These are phyloP conservation scores for Tagetes patula DNA, from an alignment of 129 eudicot species.

Conservation along the genomic window DNA sequence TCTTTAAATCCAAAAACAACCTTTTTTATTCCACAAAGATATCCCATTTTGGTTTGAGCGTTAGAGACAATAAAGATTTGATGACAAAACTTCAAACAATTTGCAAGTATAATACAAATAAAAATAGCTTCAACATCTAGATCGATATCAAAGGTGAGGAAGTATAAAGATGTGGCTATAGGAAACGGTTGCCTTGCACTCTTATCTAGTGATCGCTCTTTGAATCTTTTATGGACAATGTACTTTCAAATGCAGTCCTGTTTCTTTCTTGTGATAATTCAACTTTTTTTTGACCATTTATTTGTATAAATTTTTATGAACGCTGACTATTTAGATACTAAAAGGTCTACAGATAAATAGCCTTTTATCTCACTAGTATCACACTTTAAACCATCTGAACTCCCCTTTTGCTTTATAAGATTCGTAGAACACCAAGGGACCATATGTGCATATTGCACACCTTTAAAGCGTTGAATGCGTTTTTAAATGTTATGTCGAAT, in stretches of 20 bases:
- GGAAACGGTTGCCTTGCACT: neutral
- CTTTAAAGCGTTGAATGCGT: neutral
- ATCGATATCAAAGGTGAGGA: constrained; percentile 8
- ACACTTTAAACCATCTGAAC: too few relatives aligned
- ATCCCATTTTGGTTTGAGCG: neutral
- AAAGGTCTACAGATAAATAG: constrained; percentile 5
- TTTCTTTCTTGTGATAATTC: neutral
- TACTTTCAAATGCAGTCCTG: constrained; percentile 9
- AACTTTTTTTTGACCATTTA: neutral
- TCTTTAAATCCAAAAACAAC: neutral
- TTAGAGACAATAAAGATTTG: neutral
- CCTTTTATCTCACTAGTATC: neutral
- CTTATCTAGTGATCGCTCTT: neutral
- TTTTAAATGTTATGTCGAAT: neutral
- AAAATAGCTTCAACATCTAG: neutral
- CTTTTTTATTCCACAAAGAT: constrained; percentile 10
- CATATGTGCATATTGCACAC: neutral
- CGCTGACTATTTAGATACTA: neutral
- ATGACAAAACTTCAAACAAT: neutral
- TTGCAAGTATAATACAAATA: neutral
- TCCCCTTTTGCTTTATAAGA: neutral
- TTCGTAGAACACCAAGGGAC: neutral
- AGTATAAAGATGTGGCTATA: constrained; percentile 21
- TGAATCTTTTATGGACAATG: neutral
- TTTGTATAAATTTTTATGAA: neutral